phyloP scores from a whole-genome alignment of 2,329 filamentous ascomycete genomes.

The Periconia sp. region DNA sequence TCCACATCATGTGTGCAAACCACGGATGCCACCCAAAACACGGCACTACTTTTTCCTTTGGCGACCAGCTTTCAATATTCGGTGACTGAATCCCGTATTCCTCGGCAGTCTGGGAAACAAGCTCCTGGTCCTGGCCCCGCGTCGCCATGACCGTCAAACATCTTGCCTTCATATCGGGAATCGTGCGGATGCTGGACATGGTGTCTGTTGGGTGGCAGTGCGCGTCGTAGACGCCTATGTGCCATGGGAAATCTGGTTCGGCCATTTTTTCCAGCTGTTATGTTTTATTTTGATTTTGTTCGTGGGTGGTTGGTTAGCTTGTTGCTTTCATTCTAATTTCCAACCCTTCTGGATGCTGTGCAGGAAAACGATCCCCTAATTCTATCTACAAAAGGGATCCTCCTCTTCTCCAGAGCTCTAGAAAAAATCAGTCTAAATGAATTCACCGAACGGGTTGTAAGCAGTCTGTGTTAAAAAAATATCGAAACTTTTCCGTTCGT shows the following conservation, averaged over 20 bases:
- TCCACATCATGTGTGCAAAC: conserved; percentile 77
- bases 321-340: no score
- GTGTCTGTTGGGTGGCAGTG: conserved; percentile 86
- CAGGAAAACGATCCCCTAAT: no score
- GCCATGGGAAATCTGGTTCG: conserved; percentile 78
- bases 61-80: conserved; percentile 27
- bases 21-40: conserved; percentile 89
- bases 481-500: no score
- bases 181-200: conserved; percentile 60
- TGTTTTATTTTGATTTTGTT: no score
- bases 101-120: conserved; percentile 65
- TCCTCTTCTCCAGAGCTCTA: no score
- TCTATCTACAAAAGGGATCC: no score
- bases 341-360: no score
- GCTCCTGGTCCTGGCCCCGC: conserved; percentile 71
- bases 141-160: conserved; percentile 77
- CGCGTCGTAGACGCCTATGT: conserved; percentile 71
- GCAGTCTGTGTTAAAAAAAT: no score
- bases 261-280: no score
- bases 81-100: conserved; percentile 52
- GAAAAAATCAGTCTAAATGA: no score
- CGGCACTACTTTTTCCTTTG: conserved; percentile 58
- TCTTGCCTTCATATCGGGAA: conserved; percentile 67
- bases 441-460: no score
- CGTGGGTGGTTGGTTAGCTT: no score